A percentile compares a stretch with the other conserved stretches of the same genome.
These are phyloP conservation scores for Orbilia brochopaga DNA, from an alignment of 2,329 filamentous ascomycete genomes.

Conservation along the genomic window DNA sequence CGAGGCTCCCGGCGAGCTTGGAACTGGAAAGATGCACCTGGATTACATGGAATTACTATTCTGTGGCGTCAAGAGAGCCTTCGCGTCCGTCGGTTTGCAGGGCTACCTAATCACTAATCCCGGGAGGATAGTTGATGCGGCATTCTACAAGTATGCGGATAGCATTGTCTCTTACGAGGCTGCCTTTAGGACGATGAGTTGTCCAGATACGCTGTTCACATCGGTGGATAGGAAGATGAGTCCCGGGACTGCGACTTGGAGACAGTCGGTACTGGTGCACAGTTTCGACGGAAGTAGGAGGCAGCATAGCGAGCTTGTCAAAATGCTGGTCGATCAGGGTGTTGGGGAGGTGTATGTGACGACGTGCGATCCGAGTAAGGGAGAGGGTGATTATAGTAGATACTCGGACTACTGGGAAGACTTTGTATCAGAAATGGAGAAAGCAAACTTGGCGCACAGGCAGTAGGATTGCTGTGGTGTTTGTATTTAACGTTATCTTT, in stretches of 20 bases:
- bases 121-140: constrained; percentile 30
- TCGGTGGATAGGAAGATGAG: constrained; percentile 29
- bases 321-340: constrained; percentile 35
- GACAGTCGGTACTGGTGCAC: constrained; percentile 39
- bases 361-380: constrained; percentile 39
- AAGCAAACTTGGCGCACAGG: constrained; percentile 18
- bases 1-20: constrained; percentile 55
- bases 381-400: constrained; percentile 37
- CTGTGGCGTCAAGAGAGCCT: constrained; percentile 16
- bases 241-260: constrained; percentile 11
- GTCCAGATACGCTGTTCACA: constrained; percentile 43
- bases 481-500: too few species aligned
- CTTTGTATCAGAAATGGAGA: constrained; percentile 41
- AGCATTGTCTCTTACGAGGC: constrained; percentile 43
- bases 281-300: constrained; percentile 41
- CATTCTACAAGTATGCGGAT: constrained; percentile 37
- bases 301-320: constrained; percentile 36
- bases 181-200: constrained; percentile 39
- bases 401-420: constrained; percentile 47
- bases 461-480: not conserved
- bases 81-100: constrained; percentile 17
- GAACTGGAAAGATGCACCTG: constrained; percentile 24
- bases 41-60: constrained; percentile 26
- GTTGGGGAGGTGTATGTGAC: constrained; percentile 45
- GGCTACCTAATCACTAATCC: constrained; percentile 41